A percentile compares a stretch with the other conserved stretches of the same genome.
These are phyloP conservation scores for Cutaneotrichosporon cavernicola DNA, from an alignment of 1,284 basidiomycete genomes.

Conservation along the genomic window DNA sequence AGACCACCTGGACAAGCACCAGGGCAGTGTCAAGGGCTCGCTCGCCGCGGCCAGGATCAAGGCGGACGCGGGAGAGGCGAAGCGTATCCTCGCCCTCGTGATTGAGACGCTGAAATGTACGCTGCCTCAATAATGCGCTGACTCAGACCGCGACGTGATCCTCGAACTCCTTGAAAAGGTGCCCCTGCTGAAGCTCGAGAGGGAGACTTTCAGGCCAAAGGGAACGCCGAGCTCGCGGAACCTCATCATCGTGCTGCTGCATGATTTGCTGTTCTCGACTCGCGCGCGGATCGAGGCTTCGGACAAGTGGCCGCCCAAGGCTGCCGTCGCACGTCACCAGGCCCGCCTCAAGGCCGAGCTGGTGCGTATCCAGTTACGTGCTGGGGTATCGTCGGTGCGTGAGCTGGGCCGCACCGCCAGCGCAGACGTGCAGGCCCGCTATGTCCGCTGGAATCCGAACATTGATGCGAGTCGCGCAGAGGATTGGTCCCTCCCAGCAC, in stretches of 20 bases:
- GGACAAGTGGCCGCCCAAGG: slow-evolving; percentile 76
- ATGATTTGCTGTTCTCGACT: slow-evolving; percentile 75
- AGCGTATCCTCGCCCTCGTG: slow-evolving; percentile 63
- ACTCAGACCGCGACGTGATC: slow-evolving; percentile 56
- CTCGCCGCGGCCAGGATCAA: slow-evolving; percentile 46
- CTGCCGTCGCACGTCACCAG: slow-evolving; percentile 77
- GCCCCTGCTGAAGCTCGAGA: slow-evolving; percentile 69
- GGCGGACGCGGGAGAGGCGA: slow-evolving; percentile 64
- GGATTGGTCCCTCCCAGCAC: slow-evolving; percentile 33
- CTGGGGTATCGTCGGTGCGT: slow-evolving; percentile 64
- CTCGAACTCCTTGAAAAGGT: slow-evolving; percentile 65
- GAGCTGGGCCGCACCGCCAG: slow-evolving; percentile 59
- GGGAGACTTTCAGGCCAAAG: slow-evolving; percentile 60
- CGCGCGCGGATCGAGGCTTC: slow-evolving; percentile 73
- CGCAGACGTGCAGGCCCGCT: slow-evolving; percentile 65
- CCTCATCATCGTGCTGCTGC: slow-evolving; percentile 76
- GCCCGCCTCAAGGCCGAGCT: slow-evolving; percentile 83
- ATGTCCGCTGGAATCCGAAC: slow-evolving; percentile 78
- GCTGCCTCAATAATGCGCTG: background rate
- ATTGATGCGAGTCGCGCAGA: slow-evolving; percentile 42
- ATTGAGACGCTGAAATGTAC: slow-evolving; percentile 91
- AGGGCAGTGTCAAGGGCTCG: slow-evolving; percentile 67
- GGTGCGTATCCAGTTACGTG: slow-evolving; percentile 76
- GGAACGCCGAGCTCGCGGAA: slow-evolving; percentile 58
- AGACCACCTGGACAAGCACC: slow-evolving; percentile 77